Base-by-base conservation (phyloP, 2,329 filamentous ascomycete species). In the Curvularia hawaiiensis region DNA sequence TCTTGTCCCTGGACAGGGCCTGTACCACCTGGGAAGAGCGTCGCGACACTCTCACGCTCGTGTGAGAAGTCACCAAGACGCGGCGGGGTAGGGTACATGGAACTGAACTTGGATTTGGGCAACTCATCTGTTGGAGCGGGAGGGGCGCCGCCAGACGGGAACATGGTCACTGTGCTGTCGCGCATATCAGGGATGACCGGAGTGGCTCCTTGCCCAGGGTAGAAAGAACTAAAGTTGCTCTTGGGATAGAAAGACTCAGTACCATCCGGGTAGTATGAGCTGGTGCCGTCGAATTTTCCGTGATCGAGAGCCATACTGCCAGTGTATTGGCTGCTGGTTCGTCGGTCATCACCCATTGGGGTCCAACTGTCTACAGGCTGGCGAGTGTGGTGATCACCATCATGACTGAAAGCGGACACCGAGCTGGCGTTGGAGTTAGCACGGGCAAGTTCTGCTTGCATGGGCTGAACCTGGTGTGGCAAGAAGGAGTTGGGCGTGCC, bases 111-210 rank as follows among this genome's bases (percentile, higher is more conserved):
- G 61, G 64, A 67, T 58, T 58, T 59, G 3, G 66, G 61, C 58
- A 61, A 57, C 2, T 63, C 60, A 1, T 64, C 61, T 14, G 43
- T 24, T 1, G 60, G 62, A 33, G 64, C 64, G 39, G 57, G 50
- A 31, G 62, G 57, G 30, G 61, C 58, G 30, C 64, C 63, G 8
- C 64, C 66, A 14, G 61, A 58, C 54, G 55, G 5, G 76, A 76
- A 33, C 60, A 70, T 66, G 20, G 72, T 76, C 40, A 67, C 66
- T 30, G 71, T 81, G 63, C 87, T 90, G 43, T 86, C 85, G 1
- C 88, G 87, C 44, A 88, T 83, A 24, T 88, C 87, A 61, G 86
- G 88, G 4, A 85, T 75, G 69, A 43, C 85, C 85, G 38, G 79
- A 18, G 60, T 46, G 16, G 69, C 1, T 83, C 62, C 62, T 60